A percentile compares a stretch with the other conserved stretches of the same genome.
Evolutionary conservation across 768 basidiomycete genomes (phyloP).

Genomic region (Hygrophoropsis aurantiaca): DNA sequence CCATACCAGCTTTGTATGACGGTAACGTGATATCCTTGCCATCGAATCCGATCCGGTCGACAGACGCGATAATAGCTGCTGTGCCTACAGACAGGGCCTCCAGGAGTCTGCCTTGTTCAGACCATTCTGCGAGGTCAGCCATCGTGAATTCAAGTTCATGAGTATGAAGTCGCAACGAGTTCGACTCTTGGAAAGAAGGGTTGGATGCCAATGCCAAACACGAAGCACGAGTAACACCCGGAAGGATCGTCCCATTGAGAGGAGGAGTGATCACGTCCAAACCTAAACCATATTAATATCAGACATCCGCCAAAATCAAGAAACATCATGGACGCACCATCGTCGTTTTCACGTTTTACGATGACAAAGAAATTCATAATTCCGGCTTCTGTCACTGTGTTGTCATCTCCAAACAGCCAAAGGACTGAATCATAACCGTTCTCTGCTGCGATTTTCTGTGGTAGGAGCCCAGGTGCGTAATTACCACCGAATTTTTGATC

Average conservation of each 20-base stretch:
- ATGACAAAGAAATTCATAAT: constrained; percentile 84
- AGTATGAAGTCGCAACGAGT: constrained; percentile 36
- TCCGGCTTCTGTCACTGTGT: constrained; percentile 57
- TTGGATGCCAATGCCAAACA: constrained; percentile 69
- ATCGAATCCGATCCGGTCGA: constrained; percentile 72
- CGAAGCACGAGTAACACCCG: constrained; percentile 89
- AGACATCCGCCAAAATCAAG: not conserved
- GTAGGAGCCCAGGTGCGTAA: constrained; percentile 60
- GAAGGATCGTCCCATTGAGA: constrained; percentile 88
- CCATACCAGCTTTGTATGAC: constrained; percentile 48
- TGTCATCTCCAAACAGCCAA: constrained; percentile 71
- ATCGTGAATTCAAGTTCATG: constrained; percentile 65
- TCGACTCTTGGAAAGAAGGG: constrained; percentile 43
- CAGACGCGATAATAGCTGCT: constrained; percentile 73
- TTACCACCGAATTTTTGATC: constrained; percentile 63
- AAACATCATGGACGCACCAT: constrained; percentile 31
- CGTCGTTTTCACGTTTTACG: constrained; percentile 55
- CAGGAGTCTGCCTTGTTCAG: constrained; percentile 60
- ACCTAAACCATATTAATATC: constrained; percentile 34
- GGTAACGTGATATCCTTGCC: constrained; percentile 65
- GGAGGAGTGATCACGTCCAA: constrained; percentile 86
- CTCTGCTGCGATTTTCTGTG: constrained; percentile 63
- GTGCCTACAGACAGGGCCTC: constrained; percentile 89
- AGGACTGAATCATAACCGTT: constrained; percentile 77
- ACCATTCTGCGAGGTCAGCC: constrained; percentile 53